phyloP scores from a whole-genome alignment of 805 yeast species.

The Candida stauntonica region DNA sequence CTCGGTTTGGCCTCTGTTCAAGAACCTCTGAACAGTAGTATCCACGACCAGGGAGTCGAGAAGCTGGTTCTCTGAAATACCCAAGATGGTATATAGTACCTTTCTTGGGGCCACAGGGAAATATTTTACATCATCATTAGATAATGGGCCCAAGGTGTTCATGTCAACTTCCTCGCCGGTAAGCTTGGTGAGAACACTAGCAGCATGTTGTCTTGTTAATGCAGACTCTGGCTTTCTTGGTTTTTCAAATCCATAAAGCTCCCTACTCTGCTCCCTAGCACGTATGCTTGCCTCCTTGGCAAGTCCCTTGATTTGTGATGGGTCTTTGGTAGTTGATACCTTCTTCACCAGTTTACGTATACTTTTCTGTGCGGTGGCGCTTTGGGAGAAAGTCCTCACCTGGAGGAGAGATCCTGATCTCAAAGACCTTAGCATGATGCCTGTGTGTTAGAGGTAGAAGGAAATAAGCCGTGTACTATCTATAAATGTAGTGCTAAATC shows the following conservation, averaged over 20 bases:
- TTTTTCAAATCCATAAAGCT: conserved; percentile 1
- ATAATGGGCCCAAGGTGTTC: conserved; percentile 33
- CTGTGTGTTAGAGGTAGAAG: too few species aligned
- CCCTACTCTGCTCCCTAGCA: not conserved
- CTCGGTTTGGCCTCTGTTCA: conserved; percentile 43
- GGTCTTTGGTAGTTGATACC: conserved; percentile 4
- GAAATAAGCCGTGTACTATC: too few species aligned
- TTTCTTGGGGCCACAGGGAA: conserved; percentile 37
- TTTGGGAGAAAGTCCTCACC: not conserved
- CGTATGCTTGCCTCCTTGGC: not conserved
- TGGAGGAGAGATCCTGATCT: too few species aligned
- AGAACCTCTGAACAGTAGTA: conserved; percentile 46
- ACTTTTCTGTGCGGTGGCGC: not conserved
- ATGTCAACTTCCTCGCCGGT: conserved; percentile 22
- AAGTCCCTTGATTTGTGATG: conserved; percentile 5
- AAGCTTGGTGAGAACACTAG: conserved; percentile 17
- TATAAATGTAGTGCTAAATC: too few species aligned
- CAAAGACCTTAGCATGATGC: too few species aligned
- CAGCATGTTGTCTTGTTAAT: conserved; percentile 25
- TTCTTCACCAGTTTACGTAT: conserved; percentile 3
- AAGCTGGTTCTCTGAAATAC: conserved; percentile 53
- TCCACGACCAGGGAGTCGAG: conserved; percentile 55
- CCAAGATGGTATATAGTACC: conserved; percentile 50
- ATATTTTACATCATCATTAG: conserved; percentile 30
- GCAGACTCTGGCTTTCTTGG: conserved; percentile 7